Base-by-base conservation (phyloP, 2,329 filamentous ascomycete genomes). In the Colletotrichum sojae region DNA sequence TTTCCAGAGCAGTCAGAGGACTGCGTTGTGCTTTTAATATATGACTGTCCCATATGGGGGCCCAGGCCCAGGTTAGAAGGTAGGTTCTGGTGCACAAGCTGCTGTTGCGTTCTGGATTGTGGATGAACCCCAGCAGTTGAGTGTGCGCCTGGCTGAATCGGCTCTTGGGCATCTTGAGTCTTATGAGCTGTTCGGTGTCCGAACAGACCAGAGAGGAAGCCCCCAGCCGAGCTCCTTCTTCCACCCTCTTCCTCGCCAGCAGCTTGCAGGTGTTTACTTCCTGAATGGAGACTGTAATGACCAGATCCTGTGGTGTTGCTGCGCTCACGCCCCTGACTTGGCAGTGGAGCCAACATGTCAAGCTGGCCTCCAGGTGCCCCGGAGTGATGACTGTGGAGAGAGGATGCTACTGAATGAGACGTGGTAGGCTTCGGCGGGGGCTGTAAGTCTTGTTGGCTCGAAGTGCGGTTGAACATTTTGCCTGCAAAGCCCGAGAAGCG, bases 401-500 rank as follows among this genome's bases (percentile, higher is more conserved):
- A 73, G 2, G 75, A 71, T n/a, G 71, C 53, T 9, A 63, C 49
- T 16, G 75, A 75, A 36, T 74, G 73, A 15, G 72, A 69, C 10
- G 72, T 73, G 6, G 69, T 71, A 5, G 73, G 69, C 13, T 73
- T 71, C 8, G 52, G 63, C 2, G 73, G 51, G 3, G 52, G 25
- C 18, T 59, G 67, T 36, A 68, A 52, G n/a, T 74, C 73, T 4
- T 74, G 71, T 36, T 73, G 72, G 16, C 60, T 65, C 10, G 55
- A 64, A 12, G 72, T 71, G 6, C 77, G 74, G 12, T 73, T 73
- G 56, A 81, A 76, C 48, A 79, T 36, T 18, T 72, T 77, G 51
- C 73, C 73, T 25, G 76, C 76, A 27, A 80, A 63, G 18, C 77
- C 81, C 0, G 85, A 86, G 67, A 87, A 83, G 12, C 85, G 78